These are phyloP conservation scores for Dipodascus geniculatus DNA, from an alignment of 805 yeast genomes.

Conservation along the genomic window DNA sequence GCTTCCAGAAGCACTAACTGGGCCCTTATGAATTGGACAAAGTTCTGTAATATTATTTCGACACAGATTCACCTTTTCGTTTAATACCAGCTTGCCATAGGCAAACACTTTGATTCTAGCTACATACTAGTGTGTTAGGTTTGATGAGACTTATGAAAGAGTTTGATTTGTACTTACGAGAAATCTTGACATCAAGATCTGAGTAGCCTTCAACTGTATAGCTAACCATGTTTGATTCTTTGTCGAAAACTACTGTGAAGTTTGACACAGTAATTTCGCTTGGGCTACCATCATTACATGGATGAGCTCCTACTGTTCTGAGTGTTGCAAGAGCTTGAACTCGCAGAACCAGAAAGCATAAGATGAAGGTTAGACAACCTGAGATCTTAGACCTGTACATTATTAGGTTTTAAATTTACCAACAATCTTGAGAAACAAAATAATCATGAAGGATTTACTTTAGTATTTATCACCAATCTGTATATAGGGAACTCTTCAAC, in stretches of 20 bases:
- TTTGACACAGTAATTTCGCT: slow-evolving; percentile 1
- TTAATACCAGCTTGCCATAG: slow-evolving; percentile 20
- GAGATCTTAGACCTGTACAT: neutral
- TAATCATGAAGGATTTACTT: neutral
- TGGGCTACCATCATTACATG: neutral
- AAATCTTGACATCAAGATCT: neutral
- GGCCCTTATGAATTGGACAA: slow-evolving; percentile 22
- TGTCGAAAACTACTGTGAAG: neutral
- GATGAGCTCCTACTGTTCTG: neutral
- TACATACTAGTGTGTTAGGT: neutral
- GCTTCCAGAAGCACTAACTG: slow-evolving; percentile 17
- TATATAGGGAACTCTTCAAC: too few relatives aligned
- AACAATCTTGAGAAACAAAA: too few relatives aligned
- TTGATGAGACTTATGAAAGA: neutral
- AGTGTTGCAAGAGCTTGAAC: neutral
- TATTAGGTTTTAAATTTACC: neutral
- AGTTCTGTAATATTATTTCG: slow-evolving; percentile 19
- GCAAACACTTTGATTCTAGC: slow-evolving; percentile 17
- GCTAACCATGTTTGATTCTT: neutral
- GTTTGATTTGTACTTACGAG: slow-evolving; percentile 1
- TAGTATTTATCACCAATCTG: neutral
- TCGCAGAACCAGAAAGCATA: neutral
- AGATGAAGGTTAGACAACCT: neutral
- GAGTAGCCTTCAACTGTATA: slow-evolving; percentile 2
- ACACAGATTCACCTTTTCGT: slow-evolving; percentile 22